phyloP scores from a whole-genome alignment of 2,329 filamentous ascomycete genomes.

The Westerdykella aurantiaca region DNA sequence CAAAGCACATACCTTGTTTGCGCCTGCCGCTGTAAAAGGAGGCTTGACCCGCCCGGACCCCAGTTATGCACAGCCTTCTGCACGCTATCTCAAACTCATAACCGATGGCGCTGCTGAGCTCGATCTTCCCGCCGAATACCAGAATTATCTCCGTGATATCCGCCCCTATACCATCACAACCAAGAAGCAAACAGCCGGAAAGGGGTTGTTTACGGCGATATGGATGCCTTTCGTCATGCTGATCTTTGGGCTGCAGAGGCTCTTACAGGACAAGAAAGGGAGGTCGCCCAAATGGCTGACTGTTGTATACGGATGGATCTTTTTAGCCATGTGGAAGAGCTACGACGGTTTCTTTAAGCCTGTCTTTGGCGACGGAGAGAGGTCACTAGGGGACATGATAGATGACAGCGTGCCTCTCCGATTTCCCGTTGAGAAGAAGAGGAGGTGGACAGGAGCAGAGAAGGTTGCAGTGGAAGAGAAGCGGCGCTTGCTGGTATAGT shows the following conservation, averaged over 20 bases:
- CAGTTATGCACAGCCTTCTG: constrained; percentile 73
- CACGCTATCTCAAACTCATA: constrained; percentile 77
- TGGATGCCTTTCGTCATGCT: constrained; percentile 56
- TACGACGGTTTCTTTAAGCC: constrained; percentile 61
- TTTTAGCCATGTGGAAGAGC: constrained; percentile 55
- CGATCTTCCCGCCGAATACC: constrained; percentile 71
- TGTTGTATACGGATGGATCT: constrained; percentile 46
- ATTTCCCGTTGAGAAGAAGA: not conserved
- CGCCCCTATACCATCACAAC: constrained; percentile 67
- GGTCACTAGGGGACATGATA: constrained; percentile 39
- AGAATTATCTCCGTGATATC: constrained; percentile 63
- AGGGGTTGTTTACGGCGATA: constrained; percentile 53
- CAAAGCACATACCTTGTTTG: constrained; percentile 78
- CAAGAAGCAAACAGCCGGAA: constrained; percentile 60
- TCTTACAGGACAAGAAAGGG: constrained; percentile 61
- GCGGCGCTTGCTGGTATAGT: not conserved
- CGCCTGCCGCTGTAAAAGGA: constrained; percentile 42
- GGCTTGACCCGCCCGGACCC: constrained; percentile 53
- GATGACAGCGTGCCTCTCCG: not conserved
- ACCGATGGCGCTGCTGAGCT: constrained; percentile 74
- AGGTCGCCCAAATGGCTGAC: constrained; percentile 63
- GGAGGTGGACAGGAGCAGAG: not conserved
- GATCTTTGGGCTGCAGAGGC: constrained; percentile 44
- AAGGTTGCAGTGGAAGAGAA: not conserved
- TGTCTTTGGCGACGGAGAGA: constrained; percentile 82